phyloP scores from a whole-genome alignment of 2,329 filamentous ascomycete genomes.

The Arthroderma uncinatum region DNA sequence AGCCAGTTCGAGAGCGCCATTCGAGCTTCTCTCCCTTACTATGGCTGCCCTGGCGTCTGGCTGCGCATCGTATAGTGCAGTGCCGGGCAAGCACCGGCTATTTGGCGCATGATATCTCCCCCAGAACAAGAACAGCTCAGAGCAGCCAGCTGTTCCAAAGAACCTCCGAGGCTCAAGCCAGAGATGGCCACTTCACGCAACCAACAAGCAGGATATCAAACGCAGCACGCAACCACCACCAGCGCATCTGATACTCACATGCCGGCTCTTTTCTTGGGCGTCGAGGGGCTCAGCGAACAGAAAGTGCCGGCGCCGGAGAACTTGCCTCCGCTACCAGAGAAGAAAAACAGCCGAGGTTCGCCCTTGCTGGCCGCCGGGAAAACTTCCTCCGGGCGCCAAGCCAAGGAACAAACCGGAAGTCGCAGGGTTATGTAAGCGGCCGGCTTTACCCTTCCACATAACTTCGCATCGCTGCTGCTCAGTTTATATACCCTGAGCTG shows the following conservation, averaged over 20 bases:
- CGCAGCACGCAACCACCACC: background rate
- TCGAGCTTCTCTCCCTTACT: background rate
- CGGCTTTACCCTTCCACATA: background rate
- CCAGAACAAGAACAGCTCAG: background rate
- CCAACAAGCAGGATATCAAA: too few species aligned
- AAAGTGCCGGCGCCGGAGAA: background rate
- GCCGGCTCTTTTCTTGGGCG: background rate
- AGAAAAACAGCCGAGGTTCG: background rate
- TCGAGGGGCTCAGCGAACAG: background rate
- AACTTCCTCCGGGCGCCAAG: background rate
- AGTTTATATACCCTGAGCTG: too few species aligned
- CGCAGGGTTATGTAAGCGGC: background rate
- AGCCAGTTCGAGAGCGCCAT: constrained; percentile 4
- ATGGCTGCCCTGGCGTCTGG: background rate
- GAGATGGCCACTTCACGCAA: too few species aligned
- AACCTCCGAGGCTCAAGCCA: background rate
- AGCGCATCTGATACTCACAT: background rate
- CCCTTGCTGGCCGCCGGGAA: constrained; percentile 1
- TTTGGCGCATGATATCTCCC: background rate
- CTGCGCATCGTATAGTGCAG: background rate
- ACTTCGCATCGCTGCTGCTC: background rate
- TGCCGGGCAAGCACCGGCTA: constrained; percentile 2
- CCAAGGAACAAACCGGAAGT: background rate
- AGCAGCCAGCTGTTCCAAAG: background rate
- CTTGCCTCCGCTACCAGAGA: background rate